Base-by-base conservation (phyloP, 2,329 filamentous ascomycete species). In the Cytospora piceae region DNA sequence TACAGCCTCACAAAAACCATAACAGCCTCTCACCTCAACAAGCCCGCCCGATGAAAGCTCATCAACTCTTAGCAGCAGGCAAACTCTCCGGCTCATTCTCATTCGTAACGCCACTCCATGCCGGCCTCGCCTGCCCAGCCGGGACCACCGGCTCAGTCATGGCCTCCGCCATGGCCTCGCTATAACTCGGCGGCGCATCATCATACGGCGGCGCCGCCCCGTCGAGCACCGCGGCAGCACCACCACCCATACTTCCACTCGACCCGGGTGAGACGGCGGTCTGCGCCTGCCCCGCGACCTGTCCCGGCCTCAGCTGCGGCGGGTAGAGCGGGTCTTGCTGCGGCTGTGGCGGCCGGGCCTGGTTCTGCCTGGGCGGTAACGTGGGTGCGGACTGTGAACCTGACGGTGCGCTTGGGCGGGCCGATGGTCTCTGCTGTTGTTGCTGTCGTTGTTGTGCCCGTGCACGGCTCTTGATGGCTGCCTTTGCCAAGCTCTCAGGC, bases 131-230 rank as follows among this genome's bases (percentile, higher is more conserved):
- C 51, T 77, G 74, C 2, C 62, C 68, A 72, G 69, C 80, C 67
- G 88, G 90, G 74, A 92, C 86, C 64, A 93, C 86, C 1, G 92
- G 91, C 42, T 86, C 89, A 0, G 81, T 77, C 68, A 95, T 78
- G 66, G 89, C 86, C 69, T 92, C 89, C 8, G 93, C 93, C 78
- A 97, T 89, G 15, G 93, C 93, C 77, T 97, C 94, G 77, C 97
- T 93, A 74, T 98, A 98, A 73, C 92, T 97, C 9, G 94, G 94
- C 22, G 94, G 94, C n/a, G 93, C 92, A 64, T 95, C 93, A 37
- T 92, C 89, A 69, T 85, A 82, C 0, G 80, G 76, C 1, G 75
- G 81, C 2, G 77, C 79, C 24, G 51, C 32, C 0, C 29, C 61
- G 14, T 37, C 49, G 37, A 56, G 29, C 15, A 17, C 22, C 17